Percentiles rank a stretch among this genome's conserved stretches.
These are phyloP conservation scores for Hygrophoropsis aurantiaca DNA, from an alignment of 768 basidiomycete species.

Conservation along the genomic window DNA sequence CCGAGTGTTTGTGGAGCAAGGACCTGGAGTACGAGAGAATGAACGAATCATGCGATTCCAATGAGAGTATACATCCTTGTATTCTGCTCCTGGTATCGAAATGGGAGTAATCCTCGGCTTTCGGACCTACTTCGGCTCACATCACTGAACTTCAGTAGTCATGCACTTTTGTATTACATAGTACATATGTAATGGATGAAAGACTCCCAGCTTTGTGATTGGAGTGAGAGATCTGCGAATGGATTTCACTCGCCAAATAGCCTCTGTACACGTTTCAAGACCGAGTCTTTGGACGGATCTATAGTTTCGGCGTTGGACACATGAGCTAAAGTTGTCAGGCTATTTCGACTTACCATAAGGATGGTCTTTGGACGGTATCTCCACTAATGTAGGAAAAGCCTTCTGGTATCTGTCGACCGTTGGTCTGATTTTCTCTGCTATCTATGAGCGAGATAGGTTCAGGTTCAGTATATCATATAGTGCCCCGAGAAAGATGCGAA, in stretches of 20 bases:
- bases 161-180: conserved; percentile 23
- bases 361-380: conserved; percentile 98
- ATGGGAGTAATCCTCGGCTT: no score
- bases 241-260: conserved; percentile 82
- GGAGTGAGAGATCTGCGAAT: conserved; percentile 3
- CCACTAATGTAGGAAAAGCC: conserved; percentile 93
- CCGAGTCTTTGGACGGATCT: conserved; percentile 96
- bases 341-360: conserved; percentile 77
- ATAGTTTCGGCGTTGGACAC: conserved; percentile 3
- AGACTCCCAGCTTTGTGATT: conserved; percentile 22
- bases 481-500: conserved; percentile 44
- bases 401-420: conserved; percentile 94
- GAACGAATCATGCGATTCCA: conserved; percentile 73
- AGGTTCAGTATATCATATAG: conserved; percentile 6
- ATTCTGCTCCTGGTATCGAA: no score
- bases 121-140: not conserved
- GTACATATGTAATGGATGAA: conserved; percentile 16
- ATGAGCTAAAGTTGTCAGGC: conserved; percentile 2
- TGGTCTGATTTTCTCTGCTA: conserved; percentile 96
- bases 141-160: conserved; percentile 13
- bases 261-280: conserved; percentile 95
- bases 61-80: conserved; percentile 20
- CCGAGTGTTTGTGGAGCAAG: conserved; percentile 70
- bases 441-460: conserved; percentile 42
- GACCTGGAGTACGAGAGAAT: conserved; percentile 64